phyloP scores from a whole-genome alignment of 768 basidiomycete genomes.

The Hysterangium stoloniferum region DNA sequence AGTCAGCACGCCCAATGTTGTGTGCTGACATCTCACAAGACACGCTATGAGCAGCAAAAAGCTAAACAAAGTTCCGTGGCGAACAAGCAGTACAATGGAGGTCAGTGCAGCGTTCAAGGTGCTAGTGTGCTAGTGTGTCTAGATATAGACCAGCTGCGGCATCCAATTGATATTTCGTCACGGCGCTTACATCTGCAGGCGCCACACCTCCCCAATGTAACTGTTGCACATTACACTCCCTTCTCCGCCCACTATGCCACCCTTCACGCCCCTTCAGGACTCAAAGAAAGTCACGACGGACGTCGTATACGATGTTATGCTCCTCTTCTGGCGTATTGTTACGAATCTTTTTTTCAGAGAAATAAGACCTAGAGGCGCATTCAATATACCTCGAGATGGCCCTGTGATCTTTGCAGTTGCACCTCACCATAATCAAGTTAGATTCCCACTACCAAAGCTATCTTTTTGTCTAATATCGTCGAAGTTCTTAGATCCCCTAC shows the following conservation, averaged over 20 bases:
- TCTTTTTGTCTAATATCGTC: constrained; percentile 9
- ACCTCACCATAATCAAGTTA: constrained; percentile 86
- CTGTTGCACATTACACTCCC: no score
- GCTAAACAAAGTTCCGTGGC: no score
- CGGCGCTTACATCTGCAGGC: no score
- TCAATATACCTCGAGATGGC: constrained; percentile 86
- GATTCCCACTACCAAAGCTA: constrained; percentile 4
- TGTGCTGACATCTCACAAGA: constrained; percentile 5
- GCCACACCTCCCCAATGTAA: no score
- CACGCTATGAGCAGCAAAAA: no score
- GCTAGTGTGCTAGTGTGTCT: no score
- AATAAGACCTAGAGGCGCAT: constrained; percentile 87
- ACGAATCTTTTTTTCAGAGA: constrained; percentile 96
- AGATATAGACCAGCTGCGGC: no score
- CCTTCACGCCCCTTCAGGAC: constrained; percentile 1
- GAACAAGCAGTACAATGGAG: no score
- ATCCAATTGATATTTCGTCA: no score
- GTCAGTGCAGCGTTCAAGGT: no score
- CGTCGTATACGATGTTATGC: constrained; percentile 59
- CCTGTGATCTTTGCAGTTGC: constrained; percentile 91
- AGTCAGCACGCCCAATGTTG: constrained; percentile 2
- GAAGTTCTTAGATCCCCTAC: constrained; percentile 88
- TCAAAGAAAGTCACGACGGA: constrained; percentile 14
- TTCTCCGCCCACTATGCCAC: neutral
- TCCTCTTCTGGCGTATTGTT: constrained; percentile 78